Evolutionary conservation across 2,329 filamentous ascomycete species (phyloP), one percentile per base, ranked within the genome.

Genomic region (Mycocentrospora acerina): DNA sequence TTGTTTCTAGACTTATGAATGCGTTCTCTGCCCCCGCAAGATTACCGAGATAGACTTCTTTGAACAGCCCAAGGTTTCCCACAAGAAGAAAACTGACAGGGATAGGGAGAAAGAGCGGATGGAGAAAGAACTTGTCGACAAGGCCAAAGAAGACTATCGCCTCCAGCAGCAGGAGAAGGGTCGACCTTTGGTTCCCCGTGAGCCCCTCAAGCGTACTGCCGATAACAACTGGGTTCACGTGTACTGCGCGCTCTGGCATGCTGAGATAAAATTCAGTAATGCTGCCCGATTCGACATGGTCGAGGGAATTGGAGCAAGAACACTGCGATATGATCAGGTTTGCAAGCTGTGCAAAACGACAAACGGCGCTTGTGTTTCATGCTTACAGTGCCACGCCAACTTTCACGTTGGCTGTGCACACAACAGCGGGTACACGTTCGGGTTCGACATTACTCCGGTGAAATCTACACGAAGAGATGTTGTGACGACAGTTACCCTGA

Each of bases 201-300:
- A 97, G 64, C 86, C 93, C 3, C 74, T 98, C 47, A 98, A 98
- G 71, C 82, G 88, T 32, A 98, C 93, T 0, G 88, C 86, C 4
- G 90, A 94, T 63, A 97, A 97, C 70, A 97, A 97, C 60, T 98
- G 93, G 93, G 88, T 96, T 12, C 93, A 98, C 64, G 89, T 97
- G 18, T 85, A 86, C 25, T 98, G 93, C 61, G 90, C 93, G 1
- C 76, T 95, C 13, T 97, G 88, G 83, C 90, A 86, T 9, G 83
- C 89, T 0, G 93, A 98, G 67, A 85, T 95, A 57, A 93, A 90
- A 60, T 98, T 96, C 66, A 90, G 87, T 46, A 88, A 88, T 55
- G 86, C 90, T 13, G 83, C 84, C 57, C 82, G 86, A 13, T 72
- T 98, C 24, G 86, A 90, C 53, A 85, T 90, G 22, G 90, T 88